phyloP scores from a whole-genome alignment of 768 basidiomycete species.

The Boletus vinaceobasis region DNA sequence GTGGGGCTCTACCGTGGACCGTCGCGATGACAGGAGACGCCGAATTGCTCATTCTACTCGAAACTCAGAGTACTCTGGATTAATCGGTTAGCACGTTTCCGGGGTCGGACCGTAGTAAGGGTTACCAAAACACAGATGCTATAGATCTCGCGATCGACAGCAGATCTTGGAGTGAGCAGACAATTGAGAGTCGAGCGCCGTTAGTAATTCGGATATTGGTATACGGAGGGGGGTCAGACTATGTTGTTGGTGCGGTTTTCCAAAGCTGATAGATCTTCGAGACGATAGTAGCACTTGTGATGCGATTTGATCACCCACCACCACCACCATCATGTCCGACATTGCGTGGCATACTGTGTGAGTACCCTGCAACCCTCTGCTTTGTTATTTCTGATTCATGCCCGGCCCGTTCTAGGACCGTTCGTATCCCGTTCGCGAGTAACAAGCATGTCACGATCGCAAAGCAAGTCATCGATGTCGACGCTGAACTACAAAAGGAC shows the following conservation, averaged over 20 bases:
- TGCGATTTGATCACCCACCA: background rate
- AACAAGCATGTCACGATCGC: slow-evolving; percentile 76
- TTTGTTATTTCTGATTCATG: background rate
- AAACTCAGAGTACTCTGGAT: too few relatives aligned
- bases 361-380: slow-evolving; percentile 12
- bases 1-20: too few relatives aligned
- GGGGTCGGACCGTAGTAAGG: background rate
- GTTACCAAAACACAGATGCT: background rate
- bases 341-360: slow-evolving; percentile 55
- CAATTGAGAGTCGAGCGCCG: background rate
- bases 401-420: slow-evolving; percentile 41
- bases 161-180: background rate
- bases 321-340: slow-evolving; percentile 24
- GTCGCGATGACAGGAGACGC: too few relatives aligned
- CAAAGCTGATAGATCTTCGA: too few relatives aligned
- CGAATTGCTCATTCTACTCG: too few relatives aligned
- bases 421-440: slow-evolving; percentile 77
- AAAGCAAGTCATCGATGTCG: slow-evolving; percentile 81
- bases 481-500: slow-evolving; percentile 77
- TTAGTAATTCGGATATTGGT: background rate
- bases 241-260: too few relatives aligned
- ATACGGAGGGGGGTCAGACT: too few relatives aligned
- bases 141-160: background rate
- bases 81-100: background rate
- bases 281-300: background rate